These are phyloP conservation scores for Dimargaris xerosporica DNA, from an alignment of 192 early-diverging fungal species.

Conservation along the genomic window DNA sequence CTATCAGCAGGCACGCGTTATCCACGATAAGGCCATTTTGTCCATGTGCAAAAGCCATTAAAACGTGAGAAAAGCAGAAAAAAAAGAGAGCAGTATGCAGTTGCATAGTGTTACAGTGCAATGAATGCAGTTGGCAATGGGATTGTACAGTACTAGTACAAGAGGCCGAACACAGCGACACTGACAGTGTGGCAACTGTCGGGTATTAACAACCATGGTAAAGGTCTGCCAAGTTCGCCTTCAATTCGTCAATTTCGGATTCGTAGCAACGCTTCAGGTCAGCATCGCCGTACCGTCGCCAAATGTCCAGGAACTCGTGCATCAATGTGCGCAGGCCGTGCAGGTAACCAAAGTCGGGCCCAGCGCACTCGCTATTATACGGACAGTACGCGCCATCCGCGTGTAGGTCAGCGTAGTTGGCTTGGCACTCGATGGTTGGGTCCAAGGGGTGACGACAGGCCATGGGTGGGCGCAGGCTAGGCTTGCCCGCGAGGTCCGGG, in stretches of 20 bases:
- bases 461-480: constrained; percentile 24
- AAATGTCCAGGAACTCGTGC: constrained; percentile 31
- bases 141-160: too few relatives aligned
- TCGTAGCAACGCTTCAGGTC: not conserved
- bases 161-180: too few relatives aligned
- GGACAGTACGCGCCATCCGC: constrained; percentile 13
- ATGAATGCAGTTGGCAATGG: too few relatives aligned
- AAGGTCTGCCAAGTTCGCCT: not conserved
- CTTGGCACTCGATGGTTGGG: not conserved
- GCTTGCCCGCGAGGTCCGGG: constrained; percentile 28
- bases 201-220: too few relatives aligned
- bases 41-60: too few relatives aligned
- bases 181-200: too few relatives aligned
- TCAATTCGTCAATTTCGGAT: not conserved
- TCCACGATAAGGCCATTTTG: too few relatives aligned
- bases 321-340: constrained; percentile 32
- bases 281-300: constrained; percentile 24
- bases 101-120: too few relatives aligned
- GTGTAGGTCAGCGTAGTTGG: constrained; percentile 5
- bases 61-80: too few relatives aligned
- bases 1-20: too few relatives aligned
- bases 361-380: constrained; percentile 21
- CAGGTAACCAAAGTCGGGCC: constrained; percentile 35
- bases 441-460: constrained; percentile 23
- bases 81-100: too few relatives aligned